phyloP scores from a whole-genome alignment of 192 early-diverging fungal genomes.

The Linnemannia zychae region DNA sequence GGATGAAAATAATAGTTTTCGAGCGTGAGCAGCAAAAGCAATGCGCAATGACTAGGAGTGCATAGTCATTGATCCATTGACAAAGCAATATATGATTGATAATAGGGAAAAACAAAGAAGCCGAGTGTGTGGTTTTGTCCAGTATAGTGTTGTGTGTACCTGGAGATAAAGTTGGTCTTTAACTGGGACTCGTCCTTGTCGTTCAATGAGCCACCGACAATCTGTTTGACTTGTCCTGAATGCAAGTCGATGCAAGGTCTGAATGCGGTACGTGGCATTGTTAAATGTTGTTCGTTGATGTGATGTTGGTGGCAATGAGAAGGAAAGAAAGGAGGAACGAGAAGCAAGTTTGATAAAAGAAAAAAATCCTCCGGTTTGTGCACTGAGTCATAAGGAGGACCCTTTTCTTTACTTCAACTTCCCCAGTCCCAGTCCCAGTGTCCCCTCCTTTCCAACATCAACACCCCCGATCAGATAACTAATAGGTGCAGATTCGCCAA shows the following conservation, averaged over 20 bases:
- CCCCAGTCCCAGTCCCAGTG: not conserved
- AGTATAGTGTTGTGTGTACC: constrained; percentile 44
- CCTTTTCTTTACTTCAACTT: not conserved
- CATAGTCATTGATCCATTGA: not conserved
- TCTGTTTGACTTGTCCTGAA: constrained; percentile 97
- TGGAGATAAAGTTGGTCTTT: constrained; percentile 94
- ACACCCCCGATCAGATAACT: too few relatives aligned
- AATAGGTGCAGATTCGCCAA: too few relatives aligned
- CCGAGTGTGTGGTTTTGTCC: not conserved
- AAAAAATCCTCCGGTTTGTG: not conserved
- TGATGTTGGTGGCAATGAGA: not conserved
- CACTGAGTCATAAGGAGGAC: not conserved
- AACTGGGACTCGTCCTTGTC: constrained; percentile 71
- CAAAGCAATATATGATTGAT: not conserved
- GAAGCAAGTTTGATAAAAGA: not conserved
- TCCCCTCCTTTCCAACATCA: not conserved
- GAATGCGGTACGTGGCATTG: constrained; percentile 72
- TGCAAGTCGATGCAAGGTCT: constrained; percentile 99
- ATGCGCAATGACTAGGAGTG: not conserved
- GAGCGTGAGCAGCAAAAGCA: not conserved
- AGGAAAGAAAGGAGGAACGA: not conserved
- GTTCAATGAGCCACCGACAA: constrained; percentile 93
- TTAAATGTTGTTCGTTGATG: not conserved
- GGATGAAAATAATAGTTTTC: not conserved
- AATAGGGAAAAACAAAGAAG: constrained; percentile 8